These are phyloP conservation scores for Saccharomycopsis guyanensis DNA, from an alignment of 805 yeast genomes.

Conservation along the genomic window DNA sequence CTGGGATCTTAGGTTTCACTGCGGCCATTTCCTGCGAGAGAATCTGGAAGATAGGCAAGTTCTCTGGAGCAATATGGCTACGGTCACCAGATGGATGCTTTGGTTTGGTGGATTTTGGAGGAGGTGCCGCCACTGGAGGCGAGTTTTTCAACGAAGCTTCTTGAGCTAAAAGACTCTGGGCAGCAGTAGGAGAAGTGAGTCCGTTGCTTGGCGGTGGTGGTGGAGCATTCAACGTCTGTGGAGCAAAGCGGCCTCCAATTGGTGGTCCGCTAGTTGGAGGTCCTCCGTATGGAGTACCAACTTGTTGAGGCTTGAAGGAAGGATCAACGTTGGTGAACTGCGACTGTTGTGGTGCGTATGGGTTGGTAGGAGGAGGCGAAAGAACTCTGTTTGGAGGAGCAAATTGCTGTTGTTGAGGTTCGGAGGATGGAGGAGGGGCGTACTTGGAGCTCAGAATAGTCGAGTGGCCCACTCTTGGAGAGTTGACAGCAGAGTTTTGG, in stretches of 20 bases:
- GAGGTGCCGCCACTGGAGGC: constrained; percentile 25
- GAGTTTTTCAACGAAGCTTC: constrained; percentile 2
- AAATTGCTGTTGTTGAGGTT: constrained; percentile 1
- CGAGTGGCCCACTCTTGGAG: constrained; percentile 16
- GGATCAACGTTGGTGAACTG: constrained; percentile 1
- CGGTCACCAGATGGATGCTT: constrained; percentile 59
- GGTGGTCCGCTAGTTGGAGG: constrained; percentile 23
- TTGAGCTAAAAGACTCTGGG: constrained; percentile 25
- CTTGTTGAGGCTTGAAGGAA: neutral
- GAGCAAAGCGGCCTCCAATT: constrained; percentile 3
- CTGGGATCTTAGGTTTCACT: constrained; percentile 70
- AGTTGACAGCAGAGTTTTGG: constrained; percentile 8
- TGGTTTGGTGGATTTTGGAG: constrained; percentile 22
- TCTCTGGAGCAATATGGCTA: constrained; percentile 52
- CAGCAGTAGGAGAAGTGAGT: constrained; percentile 21
- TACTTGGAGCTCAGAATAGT: constrained; percentile 24
- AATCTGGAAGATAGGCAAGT: constrained; percentile 49
- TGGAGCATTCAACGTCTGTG: neutral
- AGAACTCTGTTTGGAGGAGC: constrained; percentile 21
- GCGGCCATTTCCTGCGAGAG: constrained; percentile 48
- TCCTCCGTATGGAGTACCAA: constrained; percentile 5
- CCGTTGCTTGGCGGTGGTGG: constrained; percentile 23
- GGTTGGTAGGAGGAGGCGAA: constrained; percentile 25
- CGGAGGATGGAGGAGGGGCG: constrained; percentile 23
- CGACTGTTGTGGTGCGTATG: constrained; percentile 30